Percentiles rank a stretch among this genome's conserved stretches.
These are phyloP conservation scores for Leccinum laetum DNA, from an alignment of 1,284 basidiomycete genomes.

Conservation along the genomic window DNA sequence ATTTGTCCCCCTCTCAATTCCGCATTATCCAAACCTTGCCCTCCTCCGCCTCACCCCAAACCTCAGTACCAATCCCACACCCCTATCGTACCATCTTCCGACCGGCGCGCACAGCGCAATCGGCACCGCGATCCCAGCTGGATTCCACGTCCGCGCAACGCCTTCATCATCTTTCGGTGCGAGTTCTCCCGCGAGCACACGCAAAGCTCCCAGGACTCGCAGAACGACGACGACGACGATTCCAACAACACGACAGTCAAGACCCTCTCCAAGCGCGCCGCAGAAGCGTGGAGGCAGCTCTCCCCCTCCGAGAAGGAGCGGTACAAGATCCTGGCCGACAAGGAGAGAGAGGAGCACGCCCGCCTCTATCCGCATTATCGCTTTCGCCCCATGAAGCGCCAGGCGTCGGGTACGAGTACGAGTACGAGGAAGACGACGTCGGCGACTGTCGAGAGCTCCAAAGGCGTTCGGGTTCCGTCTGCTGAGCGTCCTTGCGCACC, in stretches of 20 bases:
- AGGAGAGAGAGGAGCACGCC: slow-evolving; percentile 55
- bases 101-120: slow-evolving; percentile 34
- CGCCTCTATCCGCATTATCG: slow-evolving; percentile 57
- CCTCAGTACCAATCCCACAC: not conserved
- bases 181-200: slow-evolving; percentile 55
- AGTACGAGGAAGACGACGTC: slow-evolving; percentile 14
- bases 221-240: slow-evolving; percentile 27
- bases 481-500: slow-evolving; percentile 1
- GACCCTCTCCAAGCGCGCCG: slow-evolving; percentile 64
- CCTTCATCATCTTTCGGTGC: slow-evolving; percentile 88
- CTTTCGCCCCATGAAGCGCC: slow-evolving; percentile 54
- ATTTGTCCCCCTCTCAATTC: slow-evolving; percentile 19
- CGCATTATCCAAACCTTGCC: not conserved
- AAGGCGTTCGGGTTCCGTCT: not conserved
- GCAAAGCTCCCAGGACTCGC: slow-evolving; percentile 17
- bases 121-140: slow-evolving; percentile 51
- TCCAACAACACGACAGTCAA: slow-evolving; percentile 25
- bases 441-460: slow-evolving; percentile 17
- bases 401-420: slow-evolving; percentile 25
- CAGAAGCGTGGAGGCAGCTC: slow-evolving; percentile 58
- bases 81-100: slow-evolving; percentile 30
- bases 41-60: not conserved
- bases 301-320: slow-evolving; percentile 42
- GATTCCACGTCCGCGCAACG: slow-evolving; percentile 83
- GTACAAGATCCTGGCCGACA: slow-evolving; percentile 50